Percentiles rank a stretch among this genome's conserved stretches.
Evolutionary conservation across 2,329 filamentous ascomycete species (phyloP).

Genomic region (Penicillium capsulatum): DNA sequence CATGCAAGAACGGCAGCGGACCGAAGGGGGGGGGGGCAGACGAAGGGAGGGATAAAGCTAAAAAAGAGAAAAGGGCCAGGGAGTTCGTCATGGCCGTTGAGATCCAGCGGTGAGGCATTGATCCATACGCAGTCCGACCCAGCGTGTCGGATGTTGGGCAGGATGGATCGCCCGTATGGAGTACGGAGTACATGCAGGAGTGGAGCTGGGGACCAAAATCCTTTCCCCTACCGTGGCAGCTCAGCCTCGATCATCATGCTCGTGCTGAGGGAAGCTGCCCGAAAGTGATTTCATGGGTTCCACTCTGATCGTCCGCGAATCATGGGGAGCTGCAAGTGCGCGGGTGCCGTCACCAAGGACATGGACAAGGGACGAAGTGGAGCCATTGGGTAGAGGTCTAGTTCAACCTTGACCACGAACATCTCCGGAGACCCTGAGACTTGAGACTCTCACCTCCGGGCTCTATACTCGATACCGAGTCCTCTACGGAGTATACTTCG

Average conservation of each 20-base stretch:
- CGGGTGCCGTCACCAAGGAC: slow-evolving; percentile 24
- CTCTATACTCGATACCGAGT: no score
- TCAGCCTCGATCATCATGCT: slow-evolving; percentile 5
- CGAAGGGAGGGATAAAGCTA: slow-evolving; percentile 13
- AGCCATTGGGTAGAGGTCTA: slow-evolving; percentile 4
- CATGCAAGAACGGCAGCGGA: slow-evolving; percentile 5
- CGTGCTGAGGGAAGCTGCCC: not conserved
- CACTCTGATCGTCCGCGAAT: no score
- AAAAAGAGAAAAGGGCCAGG: slow-evolving; percentile 9
- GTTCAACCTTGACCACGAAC: slow-evolving; percentile 2
- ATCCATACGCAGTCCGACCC: slow-evolving; percentile 25
- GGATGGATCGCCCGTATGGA: slow-evolving; percentile 12
- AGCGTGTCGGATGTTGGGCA: slow-evolving; percentile 23
- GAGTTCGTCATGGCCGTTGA: slow-evolving; percentile 15
- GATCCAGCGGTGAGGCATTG: slow-evolving; percentile 22
- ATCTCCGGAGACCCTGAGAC: no score
- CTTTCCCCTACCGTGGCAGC: not conserved
- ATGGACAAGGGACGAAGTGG: slow-evolving; percentile 25
- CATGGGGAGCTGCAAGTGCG: slow-evolving; percentile 21
- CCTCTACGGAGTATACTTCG: no score
- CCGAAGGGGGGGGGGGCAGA: slow-evolving; percentile 1
- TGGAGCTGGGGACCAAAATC: not conserved
- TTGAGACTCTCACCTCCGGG: no score
- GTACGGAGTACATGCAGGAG: slow-evolving; percentile 2
- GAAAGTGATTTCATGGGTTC: not conserved